Base-by-base conservation (phyloP, 1,284 basidiomycete species). In the Trichosporon sp. region DNA sequence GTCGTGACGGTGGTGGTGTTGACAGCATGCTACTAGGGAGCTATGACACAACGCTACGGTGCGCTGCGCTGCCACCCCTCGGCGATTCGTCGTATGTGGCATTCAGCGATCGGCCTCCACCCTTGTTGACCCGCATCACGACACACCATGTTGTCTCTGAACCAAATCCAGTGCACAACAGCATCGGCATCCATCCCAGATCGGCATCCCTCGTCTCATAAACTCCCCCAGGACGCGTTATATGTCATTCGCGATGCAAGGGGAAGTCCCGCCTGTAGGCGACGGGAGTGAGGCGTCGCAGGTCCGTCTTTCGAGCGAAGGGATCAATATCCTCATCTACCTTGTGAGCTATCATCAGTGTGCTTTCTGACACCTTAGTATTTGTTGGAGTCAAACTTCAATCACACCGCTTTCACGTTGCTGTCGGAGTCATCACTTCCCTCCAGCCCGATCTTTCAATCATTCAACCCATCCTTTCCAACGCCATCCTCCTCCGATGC, bases 281-380 rank as follows among this genome's bases (percentile, higher is more conserved):
- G 54, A 61, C 4, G 61, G 32, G 16, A 35, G 71, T 73, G 69
- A 66, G 63, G n/a, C 74, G 26, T 66, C 76, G 71, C 72, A 69
- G 1, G 70, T 80, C 35, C 76, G 79, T 59, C 56, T 82, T 37
- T 78, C 75, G 7, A 80, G 79, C 69, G 78, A 80, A 5, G 83
- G 83, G 74, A 79, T 84, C 61, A 84, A 84, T 71, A 80, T 81
- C 35, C 71, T 84, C 37, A 79, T 84, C 32, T 83, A 84, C 70
- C 73, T 80, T 2, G 81, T 81, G 61, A 65, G 81, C 31, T 26
- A 37, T 1, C 14, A 2, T 2, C 1, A 19, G 19, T 40, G 10
- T 35, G 37, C 51, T 48, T 35, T 37, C 37, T 65, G 32, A 63
- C 21, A 2, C 37, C 26, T 5, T 68, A 81, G 80, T 84, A 84